A percentile compares a stretch with the other conserved stretches of the same genome.
Conservation (phyloP, 306 rosid species). For the Cucumis melo region DNA sequence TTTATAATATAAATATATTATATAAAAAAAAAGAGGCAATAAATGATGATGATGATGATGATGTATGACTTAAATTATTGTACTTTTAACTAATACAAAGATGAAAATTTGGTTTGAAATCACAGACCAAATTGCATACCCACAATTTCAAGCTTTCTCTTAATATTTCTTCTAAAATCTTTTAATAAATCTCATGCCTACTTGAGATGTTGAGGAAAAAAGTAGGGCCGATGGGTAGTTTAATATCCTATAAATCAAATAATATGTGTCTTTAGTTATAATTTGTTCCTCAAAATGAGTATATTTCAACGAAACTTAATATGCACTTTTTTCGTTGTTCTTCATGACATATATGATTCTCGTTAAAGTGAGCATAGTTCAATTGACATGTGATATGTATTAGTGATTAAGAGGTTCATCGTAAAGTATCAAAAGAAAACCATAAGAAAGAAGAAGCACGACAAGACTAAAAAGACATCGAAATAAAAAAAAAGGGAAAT, state of each 20-base stretch:
- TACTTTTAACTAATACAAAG: neutral
- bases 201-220: neutral
- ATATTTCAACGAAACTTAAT: no score
- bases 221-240: no score
- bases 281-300: no score
- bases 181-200: neutral
- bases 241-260: no score
- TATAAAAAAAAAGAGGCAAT: neutral
- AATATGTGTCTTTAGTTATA: no score
- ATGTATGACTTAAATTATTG: neutral
- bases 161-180: neutral
- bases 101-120: neutral
- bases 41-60: neutral
- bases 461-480: no score
- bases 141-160: neutral
- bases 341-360: no score
- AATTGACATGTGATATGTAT: no score
- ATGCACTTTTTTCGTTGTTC: no score
- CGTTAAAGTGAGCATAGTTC: no score
- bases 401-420: no score
- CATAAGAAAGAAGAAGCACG: neutral
- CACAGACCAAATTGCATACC: neutral
- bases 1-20: no score
- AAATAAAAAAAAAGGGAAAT: neutral
- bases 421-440: neutral